Evolutionary conservation across 441 rosid genomes (phyloP).

Genomic region (Pelargonium fulgidum): DNA sequence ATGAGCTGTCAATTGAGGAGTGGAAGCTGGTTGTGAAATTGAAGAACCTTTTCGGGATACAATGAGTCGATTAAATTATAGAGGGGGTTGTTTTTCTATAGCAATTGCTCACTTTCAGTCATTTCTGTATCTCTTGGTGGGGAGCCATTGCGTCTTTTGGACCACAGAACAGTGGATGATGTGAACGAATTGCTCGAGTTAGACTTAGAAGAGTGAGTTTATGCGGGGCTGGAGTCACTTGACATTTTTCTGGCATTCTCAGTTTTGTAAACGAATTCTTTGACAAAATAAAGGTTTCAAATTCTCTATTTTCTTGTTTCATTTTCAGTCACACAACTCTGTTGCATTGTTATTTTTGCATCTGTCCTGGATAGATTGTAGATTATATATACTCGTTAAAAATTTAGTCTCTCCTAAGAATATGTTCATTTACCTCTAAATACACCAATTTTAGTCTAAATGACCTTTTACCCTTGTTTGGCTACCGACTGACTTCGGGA

Average conservation of each 20-base stretch:
- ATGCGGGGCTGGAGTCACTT: neutral
- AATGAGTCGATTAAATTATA: conserved; percentile 12
- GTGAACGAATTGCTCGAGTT: neutral
- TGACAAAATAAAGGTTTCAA: neutral
- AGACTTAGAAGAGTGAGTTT: neutral
- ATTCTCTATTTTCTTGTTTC: neutral
- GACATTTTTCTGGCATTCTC: conserved; percentile 4
- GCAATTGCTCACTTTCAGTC: neutral
- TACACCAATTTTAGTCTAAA: too few species aligned
- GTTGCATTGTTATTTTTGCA: neutral
- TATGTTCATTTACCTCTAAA: too few species aligned
- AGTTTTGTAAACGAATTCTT: conserved; percentile 1
- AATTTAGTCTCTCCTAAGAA: too few species aligned
- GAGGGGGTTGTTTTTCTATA: conserved; percentile 5
- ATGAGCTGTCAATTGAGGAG: conserved; percentile 57
- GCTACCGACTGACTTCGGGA: too few species aligned
- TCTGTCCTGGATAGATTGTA: too few species aligned
- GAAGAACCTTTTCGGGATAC: conserved; percentile 64
- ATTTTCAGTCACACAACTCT: neutral
- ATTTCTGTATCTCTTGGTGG: neutral
- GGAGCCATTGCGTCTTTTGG: neutral
- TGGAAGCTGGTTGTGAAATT: conserved; percentile 74
- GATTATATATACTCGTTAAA: too few species aligned
- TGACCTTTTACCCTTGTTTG: too few species aligned
- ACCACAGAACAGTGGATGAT: neutral